Conservation (phyloP, 2,329 filamentous ascomycete genomes). For the Trichocomaceae sp. region DNA sequence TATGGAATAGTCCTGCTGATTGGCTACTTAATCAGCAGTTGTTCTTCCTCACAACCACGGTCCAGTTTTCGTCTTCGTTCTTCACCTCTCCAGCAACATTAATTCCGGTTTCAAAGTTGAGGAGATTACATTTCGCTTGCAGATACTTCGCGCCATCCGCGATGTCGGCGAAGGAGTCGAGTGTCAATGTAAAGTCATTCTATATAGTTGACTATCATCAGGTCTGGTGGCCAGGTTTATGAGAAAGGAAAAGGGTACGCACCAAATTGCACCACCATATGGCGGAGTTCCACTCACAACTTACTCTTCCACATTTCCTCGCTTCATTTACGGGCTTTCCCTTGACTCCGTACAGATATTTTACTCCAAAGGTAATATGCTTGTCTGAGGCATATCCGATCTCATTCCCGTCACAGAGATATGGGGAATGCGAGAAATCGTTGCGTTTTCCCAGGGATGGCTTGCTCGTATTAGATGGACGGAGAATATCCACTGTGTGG, state of each 20-base stretch:
- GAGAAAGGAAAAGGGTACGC: neutral
- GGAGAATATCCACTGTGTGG: neutral
- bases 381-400: neutral
- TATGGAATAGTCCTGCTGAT: neutral
- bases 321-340: neutral
- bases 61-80: neutral
- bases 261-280: conserved; percentile 8
- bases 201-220: neutral
- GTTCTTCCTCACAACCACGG: conserved; percentile 4
- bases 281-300: neutral
- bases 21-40: neutral
- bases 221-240: too few species aligned
- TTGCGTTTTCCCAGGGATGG: neutral
- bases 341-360: neutral
- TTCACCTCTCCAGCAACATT: neutral
- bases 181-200: neutral
- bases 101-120: neutral
- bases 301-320: neutral
- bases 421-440: neutral
- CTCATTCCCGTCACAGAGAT: neutral
- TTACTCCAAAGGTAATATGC: neutral
- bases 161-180: neutral
- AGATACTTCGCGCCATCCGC: neutral
- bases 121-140: neutral
- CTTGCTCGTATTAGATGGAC: neutral